These are phyloP conservation scores for Arachnopeziza araneosa DNA, from an alignment of 2,329 filamentous ascomycete species.

Conservation along the genomic window DNA sequence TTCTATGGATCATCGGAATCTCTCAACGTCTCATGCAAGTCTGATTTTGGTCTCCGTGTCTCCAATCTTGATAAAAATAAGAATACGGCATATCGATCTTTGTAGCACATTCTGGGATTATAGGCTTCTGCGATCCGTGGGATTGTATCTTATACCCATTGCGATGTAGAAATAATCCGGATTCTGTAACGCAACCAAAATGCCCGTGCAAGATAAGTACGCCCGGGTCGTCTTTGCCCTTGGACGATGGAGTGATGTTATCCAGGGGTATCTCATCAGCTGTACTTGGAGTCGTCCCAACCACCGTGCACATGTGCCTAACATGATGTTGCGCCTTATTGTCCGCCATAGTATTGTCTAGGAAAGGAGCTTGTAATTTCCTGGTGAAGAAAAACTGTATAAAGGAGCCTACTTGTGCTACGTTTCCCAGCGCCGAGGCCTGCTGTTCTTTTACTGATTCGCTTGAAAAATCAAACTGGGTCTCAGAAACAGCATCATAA, in stretches of 20 bases:
- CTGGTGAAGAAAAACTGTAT: constrained; percentile 59
- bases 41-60: neutral
- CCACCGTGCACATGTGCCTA: constrained; percentile 9
- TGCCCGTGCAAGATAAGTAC: constrained; percentile 27
- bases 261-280: constrained; percentile 25
- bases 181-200: constrained; percentile 59
- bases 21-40: neutral
- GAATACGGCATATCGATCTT: constrained; percentile 43
- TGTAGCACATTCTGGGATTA: neutral
- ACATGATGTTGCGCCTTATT: neutral
- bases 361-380: neutral
- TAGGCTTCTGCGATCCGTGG: neutral
- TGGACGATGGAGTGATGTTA: neutral
- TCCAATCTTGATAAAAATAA: constrained; percentile 14
- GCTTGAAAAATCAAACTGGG: constrained; percentile 44
- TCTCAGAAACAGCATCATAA: constrained; percentile 44
- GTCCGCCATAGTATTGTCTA: neutral
- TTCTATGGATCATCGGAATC: neutral
- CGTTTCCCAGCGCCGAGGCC: constrained; percentile 40
- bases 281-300: constrained; percentile 27
- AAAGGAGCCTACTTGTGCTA: constrained; percentile 57
- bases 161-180: constrained; percentile 47
- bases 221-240: neutral
- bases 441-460: constrained; percentile 28
- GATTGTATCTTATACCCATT: neutral